These are phyloP conservation scores for Aspergillus uvarum DNA, from an alignment of 2,329 filamentous ascomycete genomes.

Conservation along the genomic window DNA sequence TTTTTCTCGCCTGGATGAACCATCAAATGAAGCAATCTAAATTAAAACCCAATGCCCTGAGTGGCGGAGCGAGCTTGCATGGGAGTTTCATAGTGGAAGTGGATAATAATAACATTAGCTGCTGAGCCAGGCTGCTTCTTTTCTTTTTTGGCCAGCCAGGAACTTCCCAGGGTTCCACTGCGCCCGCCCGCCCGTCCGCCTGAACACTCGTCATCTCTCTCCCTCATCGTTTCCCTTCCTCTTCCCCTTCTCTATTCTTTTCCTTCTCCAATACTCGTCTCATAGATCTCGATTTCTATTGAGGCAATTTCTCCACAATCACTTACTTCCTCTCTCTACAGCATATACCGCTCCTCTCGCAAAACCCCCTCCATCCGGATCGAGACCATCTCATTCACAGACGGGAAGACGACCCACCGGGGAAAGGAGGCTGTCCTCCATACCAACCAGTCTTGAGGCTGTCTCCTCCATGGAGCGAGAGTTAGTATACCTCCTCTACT, in stretches of 20 bases:
- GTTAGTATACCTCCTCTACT: conserved; percentile 11
- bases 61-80: background rate
- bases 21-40: background rate
- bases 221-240: background rate
- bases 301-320: background rate
- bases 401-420: background rate
- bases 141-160: background rate
- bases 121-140: no score
- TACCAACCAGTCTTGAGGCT: background rate
- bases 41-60: no score
- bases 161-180: conserved; percentile 10
- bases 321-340: no score
- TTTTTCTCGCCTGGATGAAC: background rate
- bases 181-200: background rate
- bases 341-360: no score
- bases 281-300: background rate
- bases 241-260: background rate
- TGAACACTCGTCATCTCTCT: conserved; percentile 12
- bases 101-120: no score
- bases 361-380: background rate
- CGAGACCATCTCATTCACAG: background rate
- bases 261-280: background rate
- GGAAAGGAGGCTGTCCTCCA: conserved; percentile 10
- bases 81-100: background rate
- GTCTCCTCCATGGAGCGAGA: conserved; percentile 26